phyloP scores from a whole-genome alignment of 805 yeast genomes.

The Nakazawaea siamensis region DNA sequence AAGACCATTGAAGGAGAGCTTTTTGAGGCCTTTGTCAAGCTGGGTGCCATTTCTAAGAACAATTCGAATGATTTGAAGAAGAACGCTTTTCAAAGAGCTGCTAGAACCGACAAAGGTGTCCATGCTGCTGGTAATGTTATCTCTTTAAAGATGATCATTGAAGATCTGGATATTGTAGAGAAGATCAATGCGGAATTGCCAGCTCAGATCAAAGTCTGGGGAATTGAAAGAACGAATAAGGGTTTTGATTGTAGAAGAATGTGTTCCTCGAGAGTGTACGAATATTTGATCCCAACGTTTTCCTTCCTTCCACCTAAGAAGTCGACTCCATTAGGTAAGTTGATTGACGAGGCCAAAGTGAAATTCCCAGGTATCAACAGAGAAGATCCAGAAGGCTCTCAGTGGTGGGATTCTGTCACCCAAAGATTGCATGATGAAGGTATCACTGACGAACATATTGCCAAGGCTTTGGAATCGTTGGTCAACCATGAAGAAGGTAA shows the following conservation, averaged over 20 bases:
- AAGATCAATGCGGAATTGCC: constrained; percentile 76
- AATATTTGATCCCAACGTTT: constrained; percentile 87
- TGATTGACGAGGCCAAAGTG: constrained; percentile 42
- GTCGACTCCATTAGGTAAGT: constrained; percentile 51
- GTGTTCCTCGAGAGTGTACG: constrained; percentile 95
- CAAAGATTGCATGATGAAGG: constrained; percentile 28
- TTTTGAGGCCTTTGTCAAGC: constrained; percentile 72
- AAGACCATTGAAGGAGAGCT: constrained; percentile 88
- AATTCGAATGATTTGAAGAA: constrained; percentile 86
- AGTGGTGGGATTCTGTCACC: constrained; percentile 59
- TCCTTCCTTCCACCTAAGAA: constrained; percentile 90
- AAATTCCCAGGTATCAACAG: constrained; percentile 53
- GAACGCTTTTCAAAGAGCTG: constrained; percentile 80
- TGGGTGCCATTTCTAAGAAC: constrained; percentile 84
- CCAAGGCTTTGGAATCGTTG: constrained; percentile 19
- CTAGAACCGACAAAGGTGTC: constrained; percentile 91
- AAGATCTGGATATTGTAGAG: constrained; percentile 64
- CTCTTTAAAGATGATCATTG: constrained; percentile 75
- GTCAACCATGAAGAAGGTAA: constrained; percentile 22
- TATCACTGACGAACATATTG: constrained; percentile 28
- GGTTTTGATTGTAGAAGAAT: constrained; percentile 90
- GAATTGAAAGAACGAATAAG: constrained; percentile 79
- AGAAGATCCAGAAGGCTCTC: constrained; percentile 58
- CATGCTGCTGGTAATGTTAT: constrained; percentile 96
- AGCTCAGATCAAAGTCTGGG: constrained; percentile 88